Percentiles rank a stretch among this genome's conserved stretches.
Conservation (phyloP, 257 asterid genomes). For the Oldenlandia corymbosa region DNA sequence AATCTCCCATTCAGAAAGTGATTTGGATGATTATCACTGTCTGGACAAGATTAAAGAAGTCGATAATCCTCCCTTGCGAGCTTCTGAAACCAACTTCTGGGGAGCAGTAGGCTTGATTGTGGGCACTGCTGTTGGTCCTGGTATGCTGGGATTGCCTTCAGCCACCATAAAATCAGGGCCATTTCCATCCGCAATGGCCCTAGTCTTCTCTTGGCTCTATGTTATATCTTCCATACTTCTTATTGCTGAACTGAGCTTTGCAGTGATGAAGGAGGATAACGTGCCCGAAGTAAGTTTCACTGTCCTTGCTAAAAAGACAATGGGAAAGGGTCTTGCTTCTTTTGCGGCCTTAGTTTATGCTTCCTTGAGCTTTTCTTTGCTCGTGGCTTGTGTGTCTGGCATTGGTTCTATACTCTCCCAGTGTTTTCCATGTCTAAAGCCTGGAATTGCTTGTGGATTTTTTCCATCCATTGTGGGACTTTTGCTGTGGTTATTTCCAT, state of each 20-base stretch:
- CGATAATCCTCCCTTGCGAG: constrained; percentile 1
- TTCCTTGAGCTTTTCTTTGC: constrained; percentile 31
- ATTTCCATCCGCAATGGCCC: constrained; percentile 26
- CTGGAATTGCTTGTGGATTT: constrained; percentile 24
- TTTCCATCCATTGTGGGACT: constrained; percentile 28
- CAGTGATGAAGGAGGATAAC: constrained; percentile 35
- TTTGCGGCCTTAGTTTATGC: constrained; percentile 37
- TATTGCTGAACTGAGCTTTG: constrained; percentile 42
- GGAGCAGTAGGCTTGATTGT: constrained; percentile 35
- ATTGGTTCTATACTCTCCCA: constrained; percentile 34
- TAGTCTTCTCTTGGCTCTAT: constrained; percentile 33
- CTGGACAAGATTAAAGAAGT: constrained; percentile 5
- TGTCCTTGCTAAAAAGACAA: constrained; percentile 31
- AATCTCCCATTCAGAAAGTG: background rate
- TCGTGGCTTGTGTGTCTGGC: constrained; percentile 41
- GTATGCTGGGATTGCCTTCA: constrained; percentile 40
- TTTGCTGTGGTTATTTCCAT: constrained; percentile 21
- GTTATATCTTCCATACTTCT: constrained; percentile 35
- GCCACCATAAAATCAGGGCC: constrained; percentile 33
- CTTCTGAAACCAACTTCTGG: constrained; percentile 30
- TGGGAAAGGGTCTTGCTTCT: constrained; percentile 27
- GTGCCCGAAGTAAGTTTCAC: constrained; percentile 35
- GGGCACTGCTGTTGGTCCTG: constrained; percentile 39
- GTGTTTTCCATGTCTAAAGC: constrained; percentile 26
- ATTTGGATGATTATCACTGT: background rate